A percentile compares a stretch with the other conserved stretches of the same genome.
These are phyloP conservation scores for Ganoderma sinense DNA, from an alignment of 1,284 basidiomycete genomes.

Conservation along the genomic window DNA sequence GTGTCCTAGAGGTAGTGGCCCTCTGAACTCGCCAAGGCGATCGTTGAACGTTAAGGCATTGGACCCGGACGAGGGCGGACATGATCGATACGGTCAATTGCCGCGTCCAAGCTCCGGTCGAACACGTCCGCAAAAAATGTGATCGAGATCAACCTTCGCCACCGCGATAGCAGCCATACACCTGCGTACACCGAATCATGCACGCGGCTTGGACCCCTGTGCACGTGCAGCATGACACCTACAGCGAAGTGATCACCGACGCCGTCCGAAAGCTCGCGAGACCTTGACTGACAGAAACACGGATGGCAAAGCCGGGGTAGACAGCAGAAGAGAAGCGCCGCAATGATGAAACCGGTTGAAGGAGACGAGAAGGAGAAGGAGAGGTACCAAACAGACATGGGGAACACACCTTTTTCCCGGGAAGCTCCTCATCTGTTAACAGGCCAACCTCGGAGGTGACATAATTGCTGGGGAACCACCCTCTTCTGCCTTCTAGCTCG, in stretches of 20 bases:
- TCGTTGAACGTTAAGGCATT: background rate
- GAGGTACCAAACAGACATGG: background rate
- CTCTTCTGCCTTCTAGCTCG: conserved; percentile 84
- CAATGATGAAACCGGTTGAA: background rate
- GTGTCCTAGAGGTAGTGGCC: background rate
- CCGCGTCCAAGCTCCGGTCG: background rate
- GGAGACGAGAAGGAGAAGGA: conserved; percentile 32
- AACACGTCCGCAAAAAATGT: background rate
- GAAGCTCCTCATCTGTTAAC: conserved; percentile 59
- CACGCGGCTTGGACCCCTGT: background rate
- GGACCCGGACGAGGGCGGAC: background rate
- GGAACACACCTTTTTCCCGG: conserved; percentile 45
- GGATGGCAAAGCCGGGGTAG: background rate
- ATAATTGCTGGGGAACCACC: conserved; percentile 99
- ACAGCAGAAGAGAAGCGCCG: background rate
- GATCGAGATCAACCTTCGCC: background rate
- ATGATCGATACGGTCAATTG: background rate
- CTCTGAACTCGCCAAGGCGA: background rate
- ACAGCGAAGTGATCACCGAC: background rate
- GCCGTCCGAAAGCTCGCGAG: background rate
- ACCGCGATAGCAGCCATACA: background rate
- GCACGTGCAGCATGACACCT: background rate
- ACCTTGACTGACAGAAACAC: background rate
- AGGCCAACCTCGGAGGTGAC: conserved; percentile 69
- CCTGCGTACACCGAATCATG: background rate